Base-by-base conservation (phyloP, 495 filamentous ascomycete species). In the Penicillium paxilli region DNA sequence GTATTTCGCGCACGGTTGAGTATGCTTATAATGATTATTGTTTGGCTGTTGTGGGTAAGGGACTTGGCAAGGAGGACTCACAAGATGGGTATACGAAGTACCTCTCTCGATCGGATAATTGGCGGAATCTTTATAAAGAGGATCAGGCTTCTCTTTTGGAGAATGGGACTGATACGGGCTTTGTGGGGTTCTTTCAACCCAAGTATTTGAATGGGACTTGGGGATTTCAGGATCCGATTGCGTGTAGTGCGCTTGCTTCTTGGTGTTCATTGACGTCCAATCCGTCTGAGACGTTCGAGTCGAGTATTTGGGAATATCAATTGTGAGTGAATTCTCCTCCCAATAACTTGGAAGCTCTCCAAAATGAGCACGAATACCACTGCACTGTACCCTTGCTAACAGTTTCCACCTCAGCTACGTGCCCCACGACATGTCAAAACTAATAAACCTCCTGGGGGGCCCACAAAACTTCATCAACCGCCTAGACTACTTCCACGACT, bases 1-100 rank as follows among this genome's bases (percentile, higher is more conserved):
- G 81, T 64, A 78, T 92, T 30, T 88, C 85, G 0, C 73, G 88
- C 2, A 91, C 87, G 0, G 74, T 91, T 1, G 88, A 91, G 59
- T 91, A 92, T 68, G 79, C 84, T 5, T 91, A 91, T 61, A 86
- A 91, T 61, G 88, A 92, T 66, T 90, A 87, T 59, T 79, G 78
- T 51, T 83, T 92, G 48, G 67, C 86, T 0, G 73, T 84, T 49
- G 80, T 90, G 58, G 83, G 79, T 14, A 71, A 77, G 17, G 71
- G 68, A 0, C 66, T 88, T 17, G 81, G 79, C 14, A 80, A 83
- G n/a, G n/a, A n/a, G n/a, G n/a, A n/a, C n/a, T n/a, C n/a, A n/a
- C n/a, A n/a, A 26, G 54, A 60, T 0, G 63, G 87, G 30, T 71
- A 74, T 21, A 78, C 83, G 24, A 89, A 83, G 57, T 90, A 89